A percentile compares a stretch with the other conserved stretches of the same genome.
These are phyloP conservation scores for Monosporascus sp. DNA, from an alignment of 2,329 filamentous ascomycete genomes.

Conservation along the genomic window DNA sequence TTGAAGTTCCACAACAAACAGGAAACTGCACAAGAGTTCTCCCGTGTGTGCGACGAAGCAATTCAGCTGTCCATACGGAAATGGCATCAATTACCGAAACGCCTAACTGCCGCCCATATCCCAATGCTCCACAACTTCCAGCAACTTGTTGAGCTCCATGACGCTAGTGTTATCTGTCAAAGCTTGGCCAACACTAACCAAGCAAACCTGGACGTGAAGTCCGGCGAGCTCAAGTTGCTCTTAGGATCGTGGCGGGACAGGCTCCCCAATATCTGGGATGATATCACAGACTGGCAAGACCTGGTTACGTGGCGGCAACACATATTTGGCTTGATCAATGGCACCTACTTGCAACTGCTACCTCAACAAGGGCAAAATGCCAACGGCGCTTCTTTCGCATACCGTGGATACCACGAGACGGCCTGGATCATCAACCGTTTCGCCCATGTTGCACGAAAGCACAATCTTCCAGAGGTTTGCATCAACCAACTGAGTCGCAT, in stretches of 20 bases:
- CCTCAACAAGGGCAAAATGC: slow-evolving; percentile 76
- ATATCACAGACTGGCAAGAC: slow-evolving; percentile 99
- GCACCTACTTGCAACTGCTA: slow-evolving; percentile 80
- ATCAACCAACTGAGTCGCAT: slow-evolving; percentile 96
- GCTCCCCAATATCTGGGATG: slow-evolving; percentile 96
- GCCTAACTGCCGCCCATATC: slow-evolving; percentile 91
- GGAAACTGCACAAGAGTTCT: slow-evolving; percentile 76
- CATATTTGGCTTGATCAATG: slow-evolving; percentile 96
- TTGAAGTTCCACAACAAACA: slow-evolving; percentile 90
- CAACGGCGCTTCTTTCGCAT: slow-evolving; percentile 89
- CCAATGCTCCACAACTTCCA: slow-evolving; percentile 97
- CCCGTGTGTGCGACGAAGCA: slow-evolving; percentile 87
- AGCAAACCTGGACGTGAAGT: slow-evolving; percentile 85
- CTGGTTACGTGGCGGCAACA: slow-evolving; percentile 99
- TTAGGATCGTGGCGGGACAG: slow-evolving; percentile 94
- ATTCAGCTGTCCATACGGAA: slow-evolving; percentile 96
- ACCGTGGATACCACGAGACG: slow-evolving; percentile 95
- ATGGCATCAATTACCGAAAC: slow-evolving; percentile 95
- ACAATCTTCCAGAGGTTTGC: slow-evolving; percentile 93
- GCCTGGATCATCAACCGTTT: slow-evolving; percentile 99
- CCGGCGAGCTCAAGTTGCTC: slow-evolving; percentile 88
- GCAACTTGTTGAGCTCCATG: slow-evolving; percentile 92
- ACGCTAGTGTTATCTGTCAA: slow-evolving; percentile 92
- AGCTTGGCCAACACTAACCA: slow-evolving; percentile 82
- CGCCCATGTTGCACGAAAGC: slow-evolving; percentile 94